Evolutionary conservation across 75 land plant genomes (phyloP), one percentile per base, ranked within the genome.

Genomic region (Pinus albicaulis): DNA sequence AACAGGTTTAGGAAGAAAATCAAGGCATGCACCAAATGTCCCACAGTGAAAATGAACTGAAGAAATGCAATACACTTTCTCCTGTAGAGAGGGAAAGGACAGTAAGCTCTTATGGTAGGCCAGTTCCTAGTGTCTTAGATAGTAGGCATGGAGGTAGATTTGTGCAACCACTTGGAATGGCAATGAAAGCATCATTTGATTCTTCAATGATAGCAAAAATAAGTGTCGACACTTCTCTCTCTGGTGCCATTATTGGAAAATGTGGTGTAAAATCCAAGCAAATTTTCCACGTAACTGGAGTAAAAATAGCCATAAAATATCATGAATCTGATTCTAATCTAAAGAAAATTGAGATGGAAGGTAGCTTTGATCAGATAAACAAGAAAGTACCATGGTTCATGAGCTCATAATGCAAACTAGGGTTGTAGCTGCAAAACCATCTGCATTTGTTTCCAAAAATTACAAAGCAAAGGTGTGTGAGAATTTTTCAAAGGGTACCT

Each of bases 341-440:
- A 59, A 90, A 80, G 82, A 94, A 92, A 76, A 89, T 96, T 76
- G 99, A 96, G 73, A 89, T 96, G 63, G 93, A 93, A 77, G 99
- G 99, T 0, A 81, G 90, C 0, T 90, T 92, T 76, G 99, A 96
- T 23, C 99, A 96, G 83, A 94, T 96, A 86, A 88, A 57, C 82
- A 89, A n/a, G 99, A 98, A 0, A 92, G 89, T 74, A 74, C 77
- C 3, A 93, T 96, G 99, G 98, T 96, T 3, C 74, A 84, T n/a
- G 89, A 91, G 48, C 82, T 93, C 6, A 91, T 93, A 23, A 52
- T 82, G 22, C 17, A 79, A 24, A 28, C 90, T 12, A 71, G 79
- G 7, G 59, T 69, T 12, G 77, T 15, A 48, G 75, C 65, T 17
- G 55, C 36, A 10, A 80, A 72, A 11, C 79, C 36, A 59, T 56